Percentiles rank a stretch among this genome's conserved stretches.
These are phyloP conservation scores for Malus domestica DNA, from an alignment of 306 rosid genomes.

Conservation along the genomic window DNA sequence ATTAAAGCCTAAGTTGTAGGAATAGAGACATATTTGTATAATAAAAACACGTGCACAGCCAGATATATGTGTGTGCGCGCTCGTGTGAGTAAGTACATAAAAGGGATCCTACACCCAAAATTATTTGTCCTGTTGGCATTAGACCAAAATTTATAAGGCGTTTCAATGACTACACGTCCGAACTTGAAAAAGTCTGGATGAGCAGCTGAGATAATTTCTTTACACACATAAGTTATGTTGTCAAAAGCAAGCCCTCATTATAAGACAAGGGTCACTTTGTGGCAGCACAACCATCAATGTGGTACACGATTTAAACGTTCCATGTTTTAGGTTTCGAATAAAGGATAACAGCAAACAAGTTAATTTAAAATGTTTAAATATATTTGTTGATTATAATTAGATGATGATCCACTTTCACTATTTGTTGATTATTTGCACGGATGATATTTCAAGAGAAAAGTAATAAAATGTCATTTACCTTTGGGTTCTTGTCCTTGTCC, in stretches of 20 bases:
- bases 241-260: too few relatives aligned
- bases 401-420: not conserved
- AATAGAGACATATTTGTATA: not conserved
- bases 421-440: not conserved
- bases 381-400: not conserved
- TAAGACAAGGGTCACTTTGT: too few relatives aligned
- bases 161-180: not conserved
- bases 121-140: not conserved
- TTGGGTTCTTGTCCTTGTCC: conserved; percentile 87
- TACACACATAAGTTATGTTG: too few relatives aligned
- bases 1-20: not conserved
- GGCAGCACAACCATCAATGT: too few relatives aligned
- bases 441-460: not conserved
- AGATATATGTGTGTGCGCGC: not conserved
- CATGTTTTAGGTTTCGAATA: too few relatives aligned
- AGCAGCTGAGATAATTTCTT: too few relatives aligned
- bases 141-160: not conserved
- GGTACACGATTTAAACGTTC: too few relatives aligned
- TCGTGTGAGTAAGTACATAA: not conserved
- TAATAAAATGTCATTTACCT: conserved; percentile 35
- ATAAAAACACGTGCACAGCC: not conserved
- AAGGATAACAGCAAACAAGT: too few relatives aligned
- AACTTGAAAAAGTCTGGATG: not conserved
- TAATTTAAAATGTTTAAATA: too few relatives aligned
- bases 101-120: not conserved